Percentiles rank a stretch among this genome's conserved stretches.
phyloP scores from a whole-genome alignment of 345 rosid genomes.

The Firmiana major region DNA sequence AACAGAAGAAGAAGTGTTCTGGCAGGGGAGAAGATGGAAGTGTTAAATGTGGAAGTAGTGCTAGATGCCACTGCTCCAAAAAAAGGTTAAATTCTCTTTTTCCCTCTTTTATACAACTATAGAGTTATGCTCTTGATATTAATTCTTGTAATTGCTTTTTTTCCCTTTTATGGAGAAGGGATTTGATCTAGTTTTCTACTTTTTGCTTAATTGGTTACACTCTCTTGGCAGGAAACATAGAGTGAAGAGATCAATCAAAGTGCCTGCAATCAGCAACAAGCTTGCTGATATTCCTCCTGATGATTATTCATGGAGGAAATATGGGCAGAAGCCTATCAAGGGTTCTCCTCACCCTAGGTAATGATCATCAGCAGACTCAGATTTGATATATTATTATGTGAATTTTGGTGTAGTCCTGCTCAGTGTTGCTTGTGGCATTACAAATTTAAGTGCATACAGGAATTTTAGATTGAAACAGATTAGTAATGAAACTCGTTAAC shows the following conservation, averaged over 20 bases:
- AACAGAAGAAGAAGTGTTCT: conserved; percentile 63
- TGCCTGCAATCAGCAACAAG: conserved; percentile 78
- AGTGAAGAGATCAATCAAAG: conserved; percentile 72
- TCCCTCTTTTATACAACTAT: background rate
- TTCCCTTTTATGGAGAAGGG: background rate
- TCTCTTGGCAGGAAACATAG: conserved; percentile 57
- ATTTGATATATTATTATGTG: background rate
- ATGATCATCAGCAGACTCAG: background rate
- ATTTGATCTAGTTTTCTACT: background rate
- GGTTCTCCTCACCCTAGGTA: conserved; percentile 90
- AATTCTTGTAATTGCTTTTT: background rate
- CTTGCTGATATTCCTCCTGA: conserved; percentile 85
- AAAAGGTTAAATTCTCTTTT: conserved; percentile 45
- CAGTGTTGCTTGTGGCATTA: background rate
- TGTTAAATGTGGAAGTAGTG: conserved; percentile 59
- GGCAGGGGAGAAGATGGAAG: conserved; percentile 65
- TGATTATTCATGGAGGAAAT: conserved; percentile 82
- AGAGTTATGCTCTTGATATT: background rate
- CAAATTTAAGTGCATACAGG: conserved; percentile 1
- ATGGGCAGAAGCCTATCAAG: conserved; percentile 82
- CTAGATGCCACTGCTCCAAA: conserved; percentile 78
- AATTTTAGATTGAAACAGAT: background rate
- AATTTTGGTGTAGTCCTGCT: background rate
- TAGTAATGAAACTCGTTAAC: background rate
- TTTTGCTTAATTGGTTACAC: conserved; percentile 12